A percentile compares a stretch with the other conserved stretches of the same genome.
Conservation (phyloP, 805 yeast species). For the Kodamaea kakaduensis region DNA sequence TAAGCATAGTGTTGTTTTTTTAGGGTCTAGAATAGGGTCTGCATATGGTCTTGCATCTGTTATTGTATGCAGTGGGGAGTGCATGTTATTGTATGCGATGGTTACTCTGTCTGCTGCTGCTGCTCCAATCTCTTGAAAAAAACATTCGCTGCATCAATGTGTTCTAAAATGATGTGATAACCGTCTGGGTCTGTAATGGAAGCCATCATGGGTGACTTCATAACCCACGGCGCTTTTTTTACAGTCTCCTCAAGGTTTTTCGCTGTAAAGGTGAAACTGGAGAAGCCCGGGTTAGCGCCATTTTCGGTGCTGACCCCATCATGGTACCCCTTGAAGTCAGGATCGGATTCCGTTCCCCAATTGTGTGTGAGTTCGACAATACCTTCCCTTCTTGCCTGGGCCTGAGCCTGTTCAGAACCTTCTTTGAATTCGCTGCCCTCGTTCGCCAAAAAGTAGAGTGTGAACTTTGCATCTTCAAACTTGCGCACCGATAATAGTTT, state of each 20-base stretch:
- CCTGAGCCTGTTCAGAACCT: conserved; percentile 27
- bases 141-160: no score
- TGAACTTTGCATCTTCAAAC: conserved; percentile 69
- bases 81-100: no score
- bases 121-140: no score
- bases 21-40: no score
- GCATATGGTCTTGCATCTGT: no score
- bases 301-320: conserved; percentile 59
- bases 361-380: conserved; percentile 88
- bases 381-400: conserved; percentile 52
- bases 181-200: conserved; percentile 80
- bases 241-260: background rate
- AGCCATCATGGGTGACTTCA: background rate
- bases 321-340: conserved; percentile 68
- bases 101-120: no score
- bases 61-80: no score
- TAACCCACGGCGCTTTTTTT: background rate
- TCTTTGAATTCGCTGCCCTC: conserved; percentile 45
- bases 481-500: conserved; percentile 55
- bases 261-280: conserved; percentile 57
- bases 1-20: no score
- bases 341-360: conserved; percentile 88
- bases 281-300: conserved; percentile 73
- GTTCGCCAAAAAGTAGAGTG: conserved; percentile 81
- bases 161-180: conserved; percentile 59